Evolutionary conservation across 2,329 filamentous ascomycete species (phyloP), one percentile per base, ranked within the genome.

Genomic region (Passalora sequoiae): DNA sequence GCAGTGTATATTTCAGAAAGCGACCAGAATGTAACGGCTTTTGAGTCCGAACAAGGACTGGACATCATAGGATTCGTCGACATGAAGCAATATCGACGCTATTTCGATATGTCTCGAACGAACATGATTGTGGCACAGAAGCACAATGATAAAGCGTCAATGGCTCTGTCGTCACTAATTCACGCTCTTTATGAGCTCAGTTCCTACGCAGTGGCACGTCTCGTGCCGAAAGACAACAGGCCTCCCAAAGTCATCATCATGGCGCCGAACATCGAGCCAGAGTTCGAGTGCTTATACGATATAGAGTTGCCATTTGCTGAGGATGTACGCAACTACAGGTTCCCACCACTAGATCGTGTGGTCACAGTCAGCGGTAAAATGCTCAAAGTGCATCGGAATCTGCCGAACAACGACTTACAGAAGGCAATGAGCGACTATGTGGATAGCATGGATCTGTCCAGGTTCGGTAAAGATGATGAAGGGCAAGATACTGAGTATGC

Each of bases 221-320:
- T 96, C 15, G 91, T 97, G 0, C 68, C 77, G 4, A 97, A 96
- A 60, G 86, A 94, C 47, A 80, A 81, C 54, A 89, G 86, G 53
- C 77, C 86, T 2, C 91, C 92, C 0, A 61, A 80, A 21, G 70
- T 97, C 12, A 68, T 95, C 1, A 72, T 97, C 10, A 74, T 98
- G 31, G 83, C 85, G 4, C 92, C 92, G 2, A 77, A 80, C 15
- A 81, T 95, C 46, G 86, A 94, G 49, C 72, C 76, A 2, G 82
- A 86, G 19, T 80, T 86, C 52, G 89, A 96, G 63, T 91, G 86
- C 56, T 73, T 98, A 2, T 81, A 95, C 50, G 92, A 98, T 60
- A 77, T 94, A 1, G 88, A 92, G 25, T 72, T 97, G 4, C 92
- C 92, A 0, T 98, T 96, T 59, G 83, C 88, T 2, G 92, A 98